Evolutionary conservation across 257 asterid genomes (phyloP).

Genomic region (Solanum commersonii): DNA sequence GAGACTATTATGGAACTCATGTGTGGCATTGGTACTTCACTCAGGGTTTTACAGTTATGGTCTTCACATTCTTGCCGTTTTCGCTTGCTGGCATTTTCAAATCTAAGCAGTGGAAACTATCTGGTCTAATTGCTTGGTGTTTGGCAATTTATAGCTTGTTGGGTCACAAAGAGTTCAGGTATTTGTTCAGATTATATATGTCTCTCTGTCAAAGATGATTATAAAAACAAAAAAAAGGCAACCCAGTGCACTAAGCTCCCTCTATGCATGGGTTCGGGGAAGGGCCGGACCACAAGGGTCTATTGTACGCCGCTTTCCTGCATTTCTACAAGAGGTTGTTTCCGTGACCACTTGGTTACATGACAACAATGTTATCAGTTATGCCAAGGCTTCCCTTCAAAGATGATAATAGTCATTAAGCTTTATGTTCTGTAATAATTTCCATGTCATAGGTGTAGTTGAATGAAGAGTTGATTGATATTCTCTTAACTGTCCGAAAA

Average conservation of each 20-base stretch:
- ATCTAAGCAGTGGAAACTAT: conserved; percentile 65
- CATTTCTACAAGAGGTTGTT: not conserved
- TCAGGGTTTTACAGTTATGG: conserved; percentile 96
- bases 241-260: not conserved
- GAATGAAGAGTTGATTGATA: conserved; percentile 5
- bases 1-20: conserved; percentile 98
- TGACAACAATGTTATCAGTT: not conserved
- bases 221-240: not conserved
- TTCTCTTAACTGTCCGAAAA: conserved; percentile 31
- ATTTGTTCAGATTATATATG: not conserved
- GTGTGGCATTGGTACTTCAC: conserved; percentile 98
- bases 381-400: not conserved
- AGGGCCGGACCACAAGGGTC: not conserved
- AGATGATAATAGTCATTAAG: not conserved
- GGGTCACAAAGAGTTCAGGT: conserved; percentile 99
- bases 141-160: conserved; percentile 81
- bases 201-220: not conserved
- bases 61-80: conserved; percentile 74
- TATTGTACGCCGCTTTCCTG: not conserved
- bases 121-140: conserved; percentile 81
- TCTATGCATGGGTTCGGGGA: not conserved
- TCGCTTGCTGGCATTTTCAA: conserved; percentile 48
- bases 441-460: not conserved
- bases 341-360: not conserved
- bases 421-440: conserved; percentile 4